phyloP scores from a whole-genome alignment of 805 yeast species.

The Ogataea philodendri region DNA sequence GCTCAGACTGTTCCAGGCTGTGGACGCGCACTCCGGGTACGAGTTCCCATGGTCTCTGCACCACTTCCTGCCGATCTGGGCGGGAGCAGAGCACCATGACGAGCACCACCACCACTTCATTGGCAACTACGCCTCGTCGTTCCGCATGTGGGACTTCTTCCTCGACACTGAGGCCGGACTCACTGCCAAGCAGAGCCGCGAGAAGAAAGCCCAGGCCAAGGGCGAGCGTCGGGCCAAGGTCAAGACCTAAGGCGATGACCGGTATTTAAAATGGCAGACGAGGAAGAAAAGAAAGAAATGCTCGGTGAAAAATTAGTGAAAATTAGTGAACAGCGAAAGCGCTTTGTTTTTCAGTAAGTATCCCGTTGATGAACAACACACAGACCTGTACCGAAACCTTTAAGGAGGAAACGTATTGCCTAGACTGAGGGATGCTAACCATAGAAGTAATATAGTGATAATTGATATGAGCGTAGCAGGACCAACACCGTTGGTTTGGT shows the following conservation, averaged over 20 bases:
- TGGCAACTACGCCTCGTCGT: conserved; percentile 92
- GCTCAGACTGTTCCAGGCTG: conserved; percentile 89
- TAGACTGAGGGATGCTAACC: conserved; percentile 13
- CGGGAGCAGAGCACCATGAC: conserved; percentile 98
- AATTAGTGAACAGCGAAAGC: conserved; percentile 2
- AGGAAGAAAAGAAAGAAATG: conserved; percentile 1
- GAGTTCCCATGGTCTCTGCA: conserved; percentile 97
- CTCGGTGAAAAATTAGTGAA: conserved; percentile 1
- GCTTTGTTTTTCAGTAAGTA: conserved; percentile 10
- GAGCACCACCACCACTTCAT: conserved; percentile 95
- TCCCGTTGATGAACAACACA: conserved; percentile 13
- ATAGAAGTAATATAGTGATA: conserved; percentile 1
- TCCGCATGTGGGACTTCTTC: conserved; percentile 93
- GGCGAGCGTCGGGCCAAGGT: conserved; percentile 44
- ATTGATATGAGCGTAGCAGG: too few species aligned
- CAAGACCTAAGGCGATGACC: conserved; percentile 1
- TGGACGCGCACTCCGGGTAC: conserved; percentile 96
- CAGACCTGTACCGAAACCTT: conserved; percentile 14
- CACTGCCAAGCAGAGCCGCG: conserved; percentile 73
- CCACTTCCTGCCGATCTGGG: conserved; percentile 93
- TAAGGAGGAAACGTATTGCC: conserved; percentile 11
- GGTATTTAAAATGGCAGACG: conserved; percentile 2
- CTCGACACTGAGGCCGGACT: conserved; percentile 90
- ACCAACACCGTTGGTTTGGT: too few species aligned
- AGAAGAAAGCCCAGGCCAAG: conserved; percentile 53